A percentile compares a stretch with the other conserved stretches of the same genome.
Evolutionary conservation across 495 filamentous ascomycete species (phyloP).

Genomic region (Durotheca rogersii): DNA sequence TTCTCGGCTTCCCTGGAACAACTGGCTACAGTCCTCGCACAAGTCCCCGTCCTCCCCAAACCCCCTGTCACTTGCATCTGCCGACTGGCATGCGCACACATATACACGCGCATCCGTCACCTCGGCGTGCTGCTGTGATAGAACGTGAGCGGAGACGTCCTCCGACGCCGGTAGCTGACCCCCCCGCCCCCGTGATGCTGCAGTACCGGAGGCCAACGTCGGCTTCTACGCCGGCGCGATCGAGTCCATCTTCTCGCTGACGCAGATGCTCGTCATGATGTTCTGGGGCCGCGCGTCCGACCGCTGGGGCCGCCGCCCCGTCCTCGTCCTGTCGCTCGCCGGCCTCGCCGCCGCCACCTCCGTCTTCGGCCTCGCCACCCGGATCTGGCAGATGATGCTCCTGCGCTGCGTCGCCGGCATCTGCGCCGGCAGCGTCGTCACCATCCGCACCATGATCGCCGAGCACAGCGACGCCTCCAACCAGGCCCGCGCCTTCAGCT

Average conservation of each 20-base stretch:
- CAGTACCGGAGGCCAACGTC: conserved; percentile 56
- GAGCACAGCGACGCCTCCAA: conserved; percentile 66
- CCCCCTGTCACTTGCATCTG: too few relatives aligned
- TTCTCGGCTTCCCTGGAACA: too few relatives aligned
- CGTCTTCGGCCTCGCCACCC: conserved; percentile 61
- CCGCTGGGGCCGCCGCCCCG: conserved; percentile 64
- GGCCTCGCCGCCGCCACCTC: conserved; percentile 59
- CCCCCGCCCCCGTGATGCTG: too few relatives aligned
- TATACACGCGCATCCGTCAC: too few relatives aligned
- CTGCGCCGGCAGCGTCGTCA: conserved; percentile 68
- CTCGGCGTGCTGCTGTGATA: too few relatives aligned
- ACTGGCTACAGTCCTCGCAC: too few relatives aligned
- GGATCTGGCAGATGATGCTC: conserved; percentile 65
- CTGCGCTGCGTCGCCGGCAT: conserved; percentile 65
- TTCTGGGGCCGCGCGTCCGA: conserved; percentile 66
- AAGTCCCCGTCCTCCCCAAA: too few relatives aligned
- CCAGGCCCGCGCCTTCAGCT: conserved; percentile 68
- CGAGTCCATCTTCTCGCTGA: conserved; percentile 69
- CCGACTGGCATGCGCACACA: too few relatives aligned
- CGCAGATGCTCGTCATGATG: conserved; percentile 59
- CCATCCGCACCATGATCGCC: conserved; percentile 68
- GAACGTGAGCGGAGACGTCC: too few relatives aligned
- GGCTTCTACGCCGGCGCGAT: conserved; percentile 74
- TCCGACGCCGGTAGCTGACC: not conserved
- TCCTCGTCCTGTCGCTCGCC: conserved; percentile 60